phyloP scores from a whole-genome alignment of 177 flowering plant genomes.

The Tripterygium wilfordii region DNA sequence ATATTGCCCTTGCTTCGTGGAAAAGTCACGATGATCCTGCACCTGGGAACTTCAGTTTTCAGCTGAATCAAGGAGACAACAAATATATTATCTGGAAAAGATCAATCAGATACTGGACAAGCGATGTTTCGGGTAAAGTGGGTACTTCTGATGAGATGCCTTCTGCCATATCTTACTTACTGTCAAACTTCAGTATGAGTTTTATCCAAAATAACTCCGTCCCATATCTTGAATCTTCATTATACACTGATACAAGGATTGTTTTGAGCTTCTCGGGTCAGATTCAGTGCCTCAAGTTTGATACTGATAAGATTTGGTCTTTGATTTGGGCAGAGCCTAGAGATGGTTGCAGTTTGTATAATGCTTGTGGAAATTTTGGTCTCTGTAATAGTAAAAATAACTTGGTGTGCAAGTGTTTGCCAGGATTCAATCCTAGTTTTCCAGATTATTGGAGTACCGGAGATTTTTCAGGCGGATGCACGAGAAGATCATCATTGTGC shows the following conservation, averaged over 20 bases:
- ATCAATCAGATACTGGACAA: slow-evolving; percentile 21
- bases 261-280: slow-evolving; percentile 20
- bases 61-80: slow-evolving; percentile 13
- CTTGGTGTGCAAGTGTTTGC: slow-evolving; percentile 33
- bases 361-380: slow-evolving; percentile 35
- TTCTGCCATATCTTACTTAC: slow-evolving; percentile 6
- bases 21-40: slow-evolving; percentile 16
- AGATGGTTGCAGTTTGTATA: slow-evolving; percentile 25
- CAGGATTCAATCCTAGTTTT: slow-evolving; percentile 27
- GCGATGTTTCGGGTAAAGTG: slow-evolving; percentile 15
- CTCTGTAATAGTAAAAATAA: slow-evolving; percentile 20
- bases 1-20: slow-evolving; percentile 21
- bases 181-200: slow-evolving; percentile 16
- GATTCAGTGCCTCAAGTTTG: slow-evolving; percentile 8
- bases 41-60: slow-evolving; percentile 23
- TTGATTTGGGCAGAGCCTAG: slow-evolving; percentile 24
- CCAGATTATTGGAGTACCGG: slow-evolving; percentile 24
- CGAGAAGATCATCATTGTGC: slow-evolving; percentile 12
- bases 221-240: slow-evolving; percentile 5
- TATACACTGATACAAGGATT: slow-evolving; percentile 18
- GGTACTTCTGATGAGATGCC: slow-evolving; percentile 16
- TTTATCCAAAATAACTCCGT: slow-evolving; percentile 5
- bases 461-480: slow-evolving; percentile 35
- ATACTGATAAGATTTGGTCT: slow-evolving; percentile 13
- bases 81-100: slow-evolving; percentile 16